These are phyloP conservation scores for Jacaranda copaia DNA, from an alignment of 257 asterid species.

Conservation along the genomic window DNA sequence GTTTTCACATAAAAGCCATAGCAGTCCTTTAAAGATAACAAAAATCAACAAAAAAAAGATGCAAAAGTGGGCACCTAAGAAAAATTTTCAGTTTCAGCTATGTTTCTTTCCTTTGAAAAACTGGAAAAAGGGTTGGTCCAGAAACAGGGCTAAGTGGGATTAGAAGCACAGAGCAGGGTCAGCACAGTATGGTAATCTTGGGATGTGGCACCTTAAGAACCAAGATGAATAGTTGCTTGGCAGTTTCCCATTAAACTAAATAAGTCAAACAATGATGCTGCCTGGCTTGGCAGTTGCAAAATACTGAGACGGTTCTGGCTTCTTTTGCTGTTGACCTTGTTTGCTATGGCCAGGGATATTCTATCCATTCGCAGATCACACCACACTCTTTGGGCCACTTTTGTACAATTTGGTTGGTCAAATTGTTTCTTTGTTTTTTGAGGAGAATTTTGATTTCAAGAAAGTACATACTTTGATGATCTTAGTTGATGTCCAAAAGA, in stretches of 20 bases:
- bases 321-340: slow-evolving; percentile 31
- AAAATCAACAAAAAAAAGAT: slow-evolving; percentile 6
- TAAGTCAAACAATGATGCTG: not conserved
- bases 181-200: not conserved
- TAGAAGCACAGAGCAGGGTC: not conserved
- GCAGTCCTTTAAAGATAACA: not conserved
- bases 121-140: not conserved
- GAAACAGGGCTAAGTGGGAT: slow-evolving; percentile 14
- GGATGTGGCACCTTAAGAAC: slow-evolving; percentile 37
- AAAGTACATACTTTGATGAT: not conserved
- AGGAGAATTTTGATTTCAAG: not conserved
- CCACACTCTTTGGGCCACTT: not conserved
- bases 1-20: too few relatives aligned
- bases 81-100: not conserved
- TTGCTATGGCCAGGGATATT: slow-evolving; percentile 43
- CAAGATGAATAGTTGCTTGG: slow-evolving; percentile 24
- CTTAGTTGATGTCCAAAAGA: not conserved
- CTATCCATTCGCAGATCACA: slow-evolving; percentile 34
- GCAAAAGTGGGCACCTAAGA: not conserved
- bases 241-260: not conserved
- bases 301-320: slow-evolving; percentile 37
- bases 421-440: not conserved
- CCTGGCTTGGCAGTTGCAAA: slow-evolving; percentile 14
- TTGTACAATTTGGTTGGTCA: not conserved
- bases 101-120: not conserved